phyloP scores from a whole-genome alignment of 2,329 filamentous ascomycete species.

The Hyphodiscus sp. region DNA sequence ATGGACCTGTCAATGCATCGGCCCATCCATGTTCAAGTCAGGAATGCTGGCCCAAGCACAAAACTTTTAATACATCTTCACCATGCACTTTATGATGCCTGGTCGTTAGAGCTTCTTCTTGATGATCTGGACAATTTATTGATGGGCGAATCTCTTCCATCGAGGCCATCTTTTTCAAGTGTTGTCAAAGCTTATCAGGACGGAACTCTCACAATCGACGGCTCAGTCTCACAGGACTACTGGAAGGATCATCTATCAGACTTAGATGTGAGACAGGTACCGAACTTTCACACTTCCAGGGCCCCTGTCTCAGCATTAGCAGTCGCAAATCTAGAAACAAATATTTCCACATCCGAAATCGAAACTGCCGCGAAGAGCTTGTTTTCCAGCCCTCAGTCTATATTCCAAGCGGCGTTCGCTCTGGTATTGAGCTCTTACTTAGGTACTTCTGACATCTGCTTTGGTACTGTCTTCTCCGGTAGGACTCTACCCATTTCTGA shows the following conservation, averaged over 20 bases:
- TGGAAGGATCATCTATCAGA: slow-evolving; percentile 63
- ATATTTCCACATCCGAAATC: slow-evolving; percentile 23
- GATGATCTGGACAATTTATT: slow-evolving; percentile 53
- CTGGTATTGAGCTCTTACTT: slow-evolving; percentile 60
- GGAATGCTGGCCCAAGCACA: slow-evolving; percentile 15
- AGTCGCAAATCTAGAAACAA: slow-evolving; percentile 27
- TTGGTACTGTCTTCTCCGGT: slow-evolving; percentile 79
- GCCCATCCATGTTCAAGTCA: slow-evolving; percentile 59
- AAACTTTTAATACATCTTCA: slow-evolving; percentile 50
- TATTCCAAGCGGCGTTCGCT: slow-evolving; percentile 68
- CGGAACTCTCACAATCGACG: slow-evolving; percentile 21
- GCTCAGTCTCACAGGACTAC: slow-evolving; percentile 48
- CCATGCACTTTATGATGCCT: slow-evolving; percentile 88
- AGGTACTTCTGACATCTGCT: slow-evolving; percentile 58
- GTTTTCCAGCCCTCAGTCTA: slow-evolving; percentile 51
- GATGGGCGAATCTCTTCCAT: background rate
- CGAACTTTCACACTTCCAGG: slow-evolving; percentile 46
- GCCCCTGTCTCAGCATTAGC: slow-evolving; percentile 25
- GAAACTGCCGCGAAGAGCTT: slow-evolving; percentile 20
- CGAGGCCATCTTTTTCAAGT: slow-evolving; percentile 52
- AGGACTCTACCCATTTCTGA: slow-evolving; percentile 63
- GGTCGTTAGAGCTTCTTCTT: slow-evolving; percentile 74
- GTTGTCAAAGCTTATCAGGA: slow-evolving; percentile 47
- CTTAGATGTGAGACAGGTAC: slow-evolving; percentile 48
- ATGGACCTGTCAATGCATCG: slow-evolving; percentile 33